Percentiles rank a stretch among this genome's conserved stretches.
Conservation (phyloP, 2,329 filamentous ascomycete genomes). For the Diaporthe aspalathi region DNA sequence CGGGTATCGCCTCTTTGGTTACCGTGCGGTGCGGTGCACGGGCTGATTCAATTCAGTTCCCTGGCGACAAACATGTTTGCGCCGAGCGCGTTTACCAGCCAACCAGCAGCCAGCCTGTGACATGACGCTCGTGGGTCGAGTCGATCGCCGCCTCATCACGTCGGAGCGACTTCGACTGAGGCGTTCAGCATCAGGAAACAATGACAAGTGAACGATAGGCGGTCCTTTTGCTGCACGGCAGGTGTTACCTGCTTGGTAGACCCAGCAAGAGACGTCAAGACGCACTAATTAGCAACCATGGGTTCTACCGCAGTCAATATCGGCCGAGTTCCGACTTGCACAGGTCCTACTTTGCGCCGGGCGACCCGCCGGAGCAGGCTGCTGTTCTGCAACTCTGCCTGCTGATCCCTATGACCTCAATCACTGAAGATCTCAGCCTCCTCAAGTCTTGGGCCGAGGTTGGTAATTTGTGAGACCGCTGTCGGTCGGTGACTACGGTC, state of each 20-base stretch:
- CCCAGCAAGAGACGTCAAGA: constrained; percentile 10
- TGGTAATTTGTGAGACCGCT: not conserved
- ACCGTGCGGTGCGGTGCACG: constrained; percentile 23
- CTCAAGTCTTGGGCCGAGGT: constrained; percentile 9
- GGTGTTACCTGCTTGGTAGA: constrained; percentile 1
- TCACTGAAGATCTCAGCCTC: constrained; percentile 13
- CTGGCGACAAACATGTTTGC: constrained; percentile 13
- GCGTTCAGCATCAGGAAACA: not conserved
- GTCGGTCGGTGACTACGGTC: not conserved
- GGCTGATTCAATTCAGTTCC: constrained; percentile 23
- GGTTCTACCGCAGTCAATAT: constrained; percentile 18
- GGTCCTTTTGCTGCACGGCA: not conserved
- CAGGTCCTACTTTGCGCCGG: constrained; percentile 8
- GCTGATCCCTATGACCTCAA: constrained; percentile 30
- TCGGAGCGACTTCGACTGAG: not conserved
- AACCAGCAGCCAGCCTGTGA: constrained; percentile 25
- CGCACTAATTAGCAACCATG: constrained; percentile 29
- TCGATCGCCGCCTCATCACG: not conserved
- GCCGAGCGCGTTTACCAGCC: constrained; percentile 26
- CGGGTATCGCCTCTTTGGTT: constrained; percentile 6
- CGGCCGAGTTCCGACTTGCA: constrained; percentile 30
- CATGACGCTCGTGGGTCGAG: not conserved
- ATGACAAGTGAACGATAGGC: constrained; percentile 1
- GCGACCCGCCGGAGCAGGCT: constrained; percentile 19
- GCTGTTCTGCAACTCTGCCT: constrained; percentile 25